Conservation (phyloP, 345 rosid species). For the Citrus trifoliata region DNA sequence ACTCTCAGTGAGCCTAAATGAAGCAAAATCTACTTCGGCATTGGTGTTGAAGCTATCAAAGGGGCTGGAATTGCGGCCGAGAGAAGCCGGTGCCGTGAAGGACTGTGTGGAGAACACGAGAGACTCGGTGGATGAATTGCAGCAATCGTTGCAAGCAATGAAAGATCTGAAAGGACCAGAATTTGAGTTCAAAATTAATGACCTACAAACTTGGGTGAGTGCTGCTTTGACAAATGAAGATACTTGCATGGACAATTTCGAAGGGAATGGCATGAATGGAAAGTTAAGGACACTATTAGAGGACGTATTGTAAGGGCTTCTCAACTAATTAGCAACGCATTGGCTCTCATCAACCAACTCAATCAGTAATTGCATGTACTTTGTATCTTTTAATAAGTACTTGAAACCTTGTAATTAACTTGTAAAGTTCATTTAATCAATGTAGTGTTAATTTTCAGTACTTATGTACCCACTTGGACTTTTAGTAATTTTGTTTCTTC, state of each 20-base stretch:
- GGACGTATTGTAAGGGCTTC: slow-evolving; percentile 23
- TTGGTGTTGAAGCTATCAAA: slow-evolving; percentile 12
- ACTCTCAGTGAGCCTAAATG: slow-evolving; percentile 26
- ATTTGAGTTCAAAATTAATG: slow-evolving; percentile 27
- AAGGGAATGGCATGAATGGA: slow-evolving; percentile 18
- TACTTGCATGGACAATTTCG: slow-evolving; percentile 38
- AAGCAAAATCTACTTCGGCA: slow-evolving; percentile 11
- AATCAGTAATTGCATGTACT: not conserved
- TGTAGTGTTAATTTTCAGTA: not conserved
- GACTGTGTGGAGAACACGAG: slow-evolving; percentile 38
- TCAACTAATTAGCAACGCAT: slow-evolving; percentile 40
- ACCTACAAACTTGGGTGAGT: slow-evolving; percentile 47
- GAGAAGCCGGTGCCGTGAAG: slow-evolving; percentile 26
- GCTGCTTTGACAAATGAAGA: slow-evolving; percentile 48
- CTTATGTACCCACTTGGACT: not conserved
- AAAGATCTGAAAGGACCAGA: slow-evolving; percentile 30
- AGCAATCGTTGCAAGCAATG: slow-evolving; percentile 30
- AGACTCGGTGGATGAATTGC: slow-evolving; percentile 32
- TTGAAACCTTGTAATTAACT: not conserved
- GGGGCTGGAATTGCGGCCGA: slow-evolving; percentile 10
- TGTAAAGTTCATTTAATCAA: not conserved
- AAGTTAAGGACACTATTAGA: slow-evolving; percentile 25
- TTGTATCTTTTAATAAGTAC: not conserved
- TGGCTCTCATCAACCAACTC: slow-evolving; percentile 31
- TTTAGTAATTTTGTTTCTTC: not conserved